These are phyloP conservation scores for Colletotrichum siamense DNA, from an alignment of 2,329 filamentous ascomycete genomes.

Conservation along the genomic window DNA sequence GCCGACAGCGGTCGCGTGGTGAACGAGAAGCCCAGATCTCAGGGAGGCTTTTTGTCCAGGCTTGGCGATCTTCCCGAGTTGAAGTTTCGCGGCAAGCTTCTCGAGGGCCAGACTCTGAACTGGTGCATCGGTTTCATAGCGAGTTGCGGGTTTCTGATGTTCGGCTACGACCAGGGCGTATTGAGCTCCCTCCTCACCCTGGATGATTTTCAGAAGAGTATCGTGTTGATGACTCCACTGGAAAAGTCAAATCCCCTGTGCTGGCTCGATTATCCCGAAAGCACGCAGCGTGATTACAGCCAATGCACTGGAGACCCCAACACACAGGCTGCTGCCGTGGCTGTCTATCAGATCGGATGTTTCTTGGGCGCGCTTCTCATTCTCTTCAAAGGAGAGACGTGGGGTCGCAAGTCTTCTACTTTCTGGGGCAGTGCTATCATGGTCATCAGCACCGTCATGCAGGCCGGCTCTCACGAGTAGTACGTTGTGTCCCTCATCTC, in stretches of 20 bases:
- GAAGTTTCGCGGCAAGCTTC: conserved; percentile 25
- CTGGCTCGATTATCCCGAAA: conserved; percentile 25
- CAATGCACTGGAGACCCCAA: conserved; percentile 31
- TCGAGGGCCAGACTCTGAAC: conserved; percentile 28
- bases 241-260: conserved; percentile 28
- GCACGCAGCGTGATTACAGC: conserved; percentile 21
- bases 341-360: conserved; percentile 33
- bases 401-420: conserved; percentile 35
- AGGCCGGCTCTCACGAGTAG: conserved; percentile 28
- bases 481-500: neutral
- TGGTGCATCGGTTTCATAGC: conserved; percentile 33
- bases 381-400: conserved; percentile 33
- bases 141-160: conserved; percentile 33
- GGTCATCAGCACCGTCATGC: conserved; percentile 33
- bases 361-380: conserved; percentile 33
- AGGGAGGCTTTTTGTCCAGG: conserved; percentile 13
- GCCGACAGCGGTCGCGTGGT: conserved; percentile 3
- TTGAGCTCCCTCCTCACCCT: conserved; percentile 31
- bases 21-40: neutral
- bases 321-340: conserved; percentile 32
- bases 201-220: conserved; percentile 30
- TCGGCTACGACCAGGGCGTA: conserved; percentile 33
- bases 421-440: conserved; percentile 36
- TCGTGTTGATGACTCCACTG: conserved; percentile 30
- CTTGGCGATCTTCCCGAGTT: conserved; percentile 30